These are phyloP conservation scores for Cryptococcus floricola DNA, from an alignment of 1,284 basidiomycete species.

Conservation along the genomic window DNA sequence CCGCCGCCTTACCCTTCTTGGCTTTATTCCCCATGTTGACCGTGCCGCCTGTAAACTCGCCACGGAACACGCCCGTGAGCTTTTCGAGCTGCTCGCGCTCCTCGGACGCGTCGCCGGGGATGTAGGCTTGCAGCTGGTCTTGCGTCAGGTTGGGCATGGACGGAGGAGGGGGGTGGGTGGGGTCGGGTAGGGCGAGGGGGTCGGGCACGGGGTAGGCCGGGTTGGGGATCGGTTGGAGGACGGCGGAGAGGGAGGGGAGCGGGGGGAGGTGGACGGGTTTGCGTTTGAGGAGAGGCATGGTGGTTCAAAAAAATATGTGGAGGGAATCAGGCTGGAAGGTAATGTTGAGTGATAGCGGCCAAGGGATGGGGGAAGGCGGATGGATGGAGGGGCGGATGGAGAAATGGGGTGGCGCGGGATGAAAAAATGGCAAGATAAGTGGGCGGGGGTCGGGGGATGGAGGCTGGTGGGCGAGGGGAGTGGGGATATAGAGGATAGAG, in stretches of 20 bases:
- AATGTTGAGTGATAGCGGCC: background rate
- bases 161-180: background rate
- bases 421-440: background rate
- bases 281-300: conserved; percentile 83
- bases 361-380: background rate
- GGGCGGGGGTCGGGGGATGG: too few species aligned
- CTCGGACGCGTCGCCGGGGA: conserved; percentile 36
- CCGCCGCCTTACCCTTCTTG: conserved; percentile 11
- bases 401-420: background rate
- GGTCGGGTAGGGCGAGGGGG: conserved; percentile 1
- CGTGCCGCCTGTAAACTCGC: conserved; percentile 15
- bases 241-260: conserved; percentile 35
- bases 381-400: background rate
- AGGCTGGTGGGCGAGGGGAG: too few species aligned
- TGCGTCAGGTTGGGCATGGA: conserved; percentile 3
- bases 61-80: conserved; percentile 27
- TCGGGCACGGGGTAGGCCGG: conserved; percentile 8
- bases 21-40: conserved; percentile 1
- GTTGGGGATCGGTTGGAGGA: conserved; percentile 60
- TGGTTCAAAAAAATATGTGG: conserved; percentile 6
- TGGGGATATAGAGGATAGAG: too few species aligned
- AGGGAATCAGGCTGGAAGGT: background rate
- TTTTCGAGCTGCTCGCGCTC: conserved; percentile 42
- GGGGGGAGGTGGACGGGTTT: conserved; percentile 79
- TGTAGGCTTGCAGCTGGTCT: background rate